Base-by-base conservation (phyloP, 768 basidiomycete species). In the Boletus tylopilopsis region DNA sequence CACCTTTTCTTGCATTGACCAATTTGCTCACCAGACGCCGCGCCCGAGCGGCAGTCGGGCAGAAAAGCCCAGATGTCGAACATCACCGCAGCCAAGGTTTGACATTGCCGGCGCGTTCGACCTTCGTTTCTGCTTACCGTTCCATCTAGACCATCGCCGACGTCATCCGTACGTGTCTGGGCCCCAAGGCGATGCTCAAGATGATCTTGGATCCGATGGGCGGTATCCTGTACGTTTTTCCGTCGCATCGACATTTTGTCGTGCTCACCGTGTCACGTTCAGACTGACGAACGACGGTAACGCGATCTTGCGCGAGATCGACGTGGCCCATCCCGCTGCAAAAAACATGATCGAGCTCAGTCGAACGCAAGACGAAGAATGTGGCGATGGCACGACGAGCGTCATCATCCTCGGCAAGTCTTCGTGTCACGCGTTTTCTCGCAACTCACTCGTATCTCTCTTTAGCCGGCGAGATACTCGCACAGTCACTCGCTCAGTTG, bases 171-270 rank as follows among this genome's bases (percentile, higher is more conserved):
- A 98, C 95, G 54, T 98, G 96, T 79, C 70, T 98, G 30, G 96
- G 94, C 1, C 95, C 95, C 1, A 95, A 96, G 64, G 85, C 96
- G 35, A 98, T 98, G 96, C 75, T 98, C 45, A 99, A 98, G 78
- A 98, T 99, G 96, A 96, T 98, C 59, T 72, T 97, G 37, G 95
- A 98, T 73, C 94, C 94, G 2, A 98, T 99, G 96, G 96, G 96
- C 45, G 96, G 96, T 46, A 98, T 99, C 60, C 64, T 97, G 95
- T 95, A 50, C 46, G 84, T 76, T n/a, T n/a, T n/a, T n/a, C n/a
- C n/a, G n/a, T n/a, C n/a, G 27, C 41, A 33, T 35, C 45, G 1
- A 35, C 25, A 36, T 22, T 15, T 1, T 2, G 13, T 21, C 22
- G 1, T 19, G n/a, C 39, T 35, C 41, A 21, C 34, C 23, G 27